Evolutionary conservation across 75 land plant genomes (phyloP), one percentile per base, ranked within the genome.

Genomic region (Isoetes taiwanensis): DNA sequence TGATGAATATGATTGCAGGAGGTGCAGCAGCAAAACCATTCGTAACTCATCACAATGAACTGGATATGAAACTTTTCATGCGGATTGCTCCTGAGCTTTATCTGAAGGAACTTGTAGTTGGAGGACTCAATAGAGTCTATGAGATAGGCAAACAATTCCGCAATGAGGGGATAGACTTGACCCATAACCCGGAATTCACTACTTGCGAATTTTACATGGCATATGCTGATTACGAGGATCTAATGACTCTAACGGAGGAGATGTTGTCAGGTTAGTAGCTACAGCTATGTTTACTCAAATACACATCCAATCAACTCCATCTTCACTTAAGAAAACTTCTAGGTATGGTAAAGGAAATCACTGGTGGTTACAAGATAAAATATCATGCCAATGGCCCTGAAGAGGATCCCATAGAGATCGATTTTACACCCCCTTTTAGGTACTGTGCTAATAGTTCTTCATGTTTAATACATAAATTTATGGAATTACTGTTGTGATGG

Each of bases 1-100:
- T 90, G 84, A 82, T 90, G 91, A 90, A 90, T 64, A 83, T 86
- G 97, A 90, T 86, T 66, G 85, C 97, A 62, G 97, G 97, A 17
- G 97, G 97, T 29, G 97, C 97, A 59, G 87, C 97, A 41, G 97
- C 97, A 2, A 77, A 72, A 31, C 97, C 97, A 20, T 90, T 90
- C 72, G 75, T 78, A 32, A 90, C 97, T n/a, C 85, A 83, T 65
- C 93, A 86, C 70, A 86, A 90, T 70, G 97, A 86, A 3, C 65
- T 86, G 56, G 78, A 90, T 42, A 80, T 90, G 97, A 72, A 50
- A 41, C 34, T 90, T 21, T 86, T 34, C 48, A 82, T 90, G 97
- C 79, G 97, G 6, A 83, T 90, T 62, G 97, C 97, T 25, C 91
- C 97, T 57, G 97, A 90, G 62, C 76, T 90, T 3, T 86, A 80